These are phyloP conservation scores for Hordeum marinum DNA, from an alignment of 176 grass and related monocot species.

Conservation along the genomic window DNA sequence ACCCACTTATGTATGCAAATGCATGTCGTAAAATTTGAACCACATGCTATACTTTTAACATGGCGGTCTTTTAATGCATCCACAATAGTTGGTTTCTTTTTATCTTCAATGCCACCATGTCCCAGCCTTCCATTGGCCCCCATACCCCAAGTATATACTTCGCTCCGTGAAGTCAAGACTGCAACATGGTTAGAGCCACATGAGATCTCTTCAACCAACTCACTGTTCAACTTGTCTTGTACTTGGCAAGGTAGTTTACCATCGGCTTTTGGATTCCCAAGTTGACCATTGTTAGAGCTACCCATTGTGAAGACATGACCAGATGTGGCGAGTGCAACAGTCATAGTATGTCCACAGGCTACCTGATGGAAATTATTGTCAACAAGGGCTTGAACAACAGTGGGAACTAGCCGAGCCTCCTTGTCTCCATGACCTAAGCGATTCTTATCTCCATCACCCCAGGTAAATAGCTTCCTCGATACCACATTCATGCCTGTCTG, in stretches of 20 bases:
- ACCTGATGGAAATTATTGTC: slow-evolving; percentile 87
- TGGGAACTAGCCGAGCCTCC: slow-evolving; percentile 66
- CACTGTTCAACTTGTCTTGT: slow-evolving; percentile 48
- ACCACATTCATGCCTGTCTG: slow-evolving; percentile 39
- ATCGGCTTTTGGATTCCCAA: slow-evolving; percentile 71
- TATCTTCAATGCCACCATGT: slow-evolving; percentile 73
- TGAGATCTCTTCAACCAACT: slow-evolving; percentile 90
- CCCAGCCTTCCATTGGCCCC: slow-evolving; percentile 90
- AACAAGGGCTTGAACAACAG: slow-evolving; percentile 65
- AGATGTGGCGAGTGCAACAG: slow-evolving; percentile 70
- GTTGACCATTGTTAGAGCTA: slow-evolving; percentile 68
- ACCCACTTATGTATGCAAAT: slow-evolving; percentile 99
- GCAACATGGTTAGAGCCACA: slow-evolving; percentile 55
- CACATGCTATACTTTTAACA: slow-evolving; percentile 95
- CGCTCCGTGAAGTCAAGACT: slow-evolving; percentile 74
- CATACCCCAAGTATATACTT: slow-evolving; percentile 96
- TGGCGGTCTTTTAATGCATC: slow-evolving; percentile 86
- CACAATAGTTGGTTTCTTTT: slow-evolving; percentile 63
- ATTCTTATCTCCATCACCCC: slow-evolving; percentile 90
- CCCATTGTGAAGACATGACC: slow-evolving; percentile 97
- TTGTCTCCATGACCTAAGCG: slow-evolving; percentile 77
- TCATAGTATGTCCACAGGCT: slow-evolving; percentile 78
- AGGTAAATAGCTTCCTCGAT: slow-evolving; percentile 81
- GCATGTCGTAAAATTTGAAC: slow-evolving; percentile 92
- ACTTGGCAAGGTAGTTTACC: slow-evolving; percentile 65